Evolutionary conservation across 2,329 filamentous ascomycete genomes (phyloP).

Genomic region (Penicillium aurantiogriseum): DNA sequence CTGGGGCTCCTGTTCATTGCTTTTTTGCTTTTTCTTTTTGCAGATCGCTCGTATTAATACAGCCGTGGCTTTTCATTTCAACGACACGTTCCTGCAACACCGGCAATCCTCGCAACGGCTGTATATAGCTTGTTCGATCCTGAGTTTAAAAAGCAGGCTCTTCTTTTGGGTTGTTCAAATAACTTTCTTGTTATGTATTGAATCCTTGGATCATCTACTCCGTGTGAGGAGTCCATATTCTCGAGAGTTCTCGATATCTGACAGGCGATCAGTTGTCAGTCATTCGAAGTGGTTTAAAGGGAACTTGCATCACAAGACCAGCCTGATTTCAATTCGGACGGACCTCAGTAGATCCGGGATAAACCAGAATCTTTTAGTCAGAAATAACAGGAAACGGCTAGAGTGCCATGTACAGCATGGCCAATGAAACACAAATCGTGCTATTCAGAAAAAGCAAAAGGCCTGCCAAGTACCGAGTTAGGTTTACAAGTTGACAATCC

Average conservation of each 20-base stretch:
- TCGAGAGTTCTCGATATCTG: no score
- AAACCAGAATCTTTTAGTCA: background rate
- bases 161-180: no score
- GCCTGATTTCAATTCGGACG: background rate
- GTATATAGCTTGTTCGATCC: background rate
- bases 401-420: background rate
- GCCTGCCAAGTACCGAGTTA: background rate
- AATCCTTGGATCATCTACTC: no score
- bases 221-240: background rate
- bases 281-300: background rate
- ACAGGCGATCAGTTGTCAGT: background rate
- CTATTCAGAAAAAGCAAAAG: background rate
- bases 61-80: background rate
- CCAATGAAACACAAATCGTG: background rate
- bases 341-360: no score
- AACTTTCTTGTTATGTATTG: background rate
- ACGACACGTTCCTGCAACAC: background rate
- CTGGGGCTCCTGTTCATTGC: background rate
- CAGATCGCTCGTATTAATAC: background rate
- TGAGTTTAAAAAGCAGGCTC: rapidly evolving
- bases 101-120: background rate
- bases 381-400: background rate
- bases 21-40: background rate
- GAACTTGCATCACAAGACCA: background rate
- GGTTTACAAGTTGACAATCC: background rate